A percentile compares a stretch with the other conserved stretches of the same genome.
phyloP scores from a whole-genome alignment of 129 eudicot genomes.

The Chrysanthemum seticuspe region DNA sequence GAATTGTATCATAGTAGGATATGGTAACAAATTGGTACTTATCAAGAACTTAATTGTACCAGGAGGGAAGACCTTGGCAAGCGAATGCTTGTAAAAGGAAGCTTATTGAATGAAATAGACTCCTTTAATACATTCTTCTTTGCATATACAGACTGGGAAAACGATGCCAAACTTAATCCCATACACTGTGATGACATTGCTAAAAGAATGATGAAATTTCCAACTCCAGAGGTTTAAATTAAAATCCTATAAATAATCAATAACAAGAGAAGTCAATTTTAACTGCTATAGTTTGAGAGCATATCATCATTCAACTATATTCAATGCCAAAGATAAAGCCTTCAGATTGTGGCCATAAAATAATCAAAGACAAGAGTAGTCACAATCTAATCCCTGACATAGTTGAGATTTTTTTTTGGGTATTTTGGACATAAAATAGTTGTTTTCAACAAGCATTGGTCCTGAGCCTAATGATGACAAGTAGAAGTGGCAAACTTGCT shows the following conservation, averaged over 20 bases:
- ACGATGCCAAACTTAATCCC: conserved; percentile 24
- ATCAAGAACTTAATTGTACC: conserved; percentile 22
- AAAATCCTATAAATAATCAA: conserved; percentile 17
- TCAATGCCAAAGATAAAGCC: background rate
- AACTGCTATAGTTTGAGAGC: background rate
- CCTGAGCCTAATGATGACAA: background rate
- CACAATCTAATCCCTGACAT: background rate
- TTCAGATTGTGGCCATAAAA: background rate
- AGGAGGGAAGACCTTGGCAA: conserved; percentile 1
- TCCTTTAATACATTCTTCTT: conserved; percentile 22
- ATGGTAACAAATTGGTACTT: background rate
- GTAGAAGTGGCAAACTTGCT: background rate
- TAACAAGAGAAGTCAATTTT: background rate
- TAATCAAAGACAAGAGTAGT: no score
- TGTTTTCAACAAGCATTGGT: no score
- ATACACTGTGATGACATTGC: conserved; percentile 27
- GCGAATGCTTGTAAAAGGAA: conserved; percentile 21
- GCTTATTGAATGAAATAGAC: conserved; percentile 13
- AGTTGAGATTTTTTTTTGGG: background rate
- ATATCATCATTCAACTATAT: background rate
- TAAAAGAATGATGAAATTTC: conserved; percentile 13
- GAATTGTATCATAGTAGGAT: background rate
- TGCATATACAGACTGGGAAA: conserved; percentile 22
- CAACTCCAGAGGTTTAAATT: background rate
- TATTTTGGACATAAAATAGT: no score